These are phyloP conservation scores for Kodamaea plutei DNA, from an alignment of 1,139 yeast species.

Conservation along the genomic window DNA sequence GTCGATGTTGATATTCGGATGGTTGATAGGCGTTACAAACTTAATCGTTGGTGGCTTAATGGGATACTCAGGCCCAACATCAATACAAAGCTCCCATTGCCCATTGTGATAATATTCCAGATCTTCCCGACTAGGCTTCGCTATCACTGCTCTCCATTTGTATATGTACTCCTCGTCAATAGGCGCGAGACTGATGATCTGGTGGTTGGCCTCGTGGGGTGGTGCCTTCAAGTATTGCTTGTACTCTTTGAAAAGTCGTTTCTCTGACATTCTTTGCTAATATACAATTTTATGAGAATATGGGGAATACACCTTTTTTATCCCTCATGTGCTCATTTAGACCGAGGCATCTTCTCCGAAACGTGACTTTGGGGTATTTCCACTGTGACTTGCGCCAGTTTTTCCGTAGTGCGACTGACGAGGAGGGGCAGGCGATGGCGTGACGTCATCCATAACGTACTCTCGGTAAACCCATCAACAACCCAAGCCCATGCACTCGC, in stretches of 20 bases:
- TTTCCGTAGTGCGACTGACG: no score
- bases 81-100: conserved; percentile 52
- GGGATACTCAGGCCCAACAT: conserved; percentile 59
- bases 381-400: no score
- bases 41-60: conserved; percentile 62
- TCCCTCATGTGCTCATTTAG: no score
- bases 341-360: no score
- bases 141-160: conserved; percentile 57
- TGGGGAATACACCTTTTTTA: no score
- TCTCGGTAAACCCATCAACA: no score
- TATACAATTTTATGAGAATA: no score
- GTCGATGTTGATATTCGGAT: conserved; percentile 62
- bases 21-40: conserved; percentile 66
- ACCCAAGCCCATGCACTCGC: no score
- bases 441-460: no score
- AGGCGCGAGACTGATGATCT: conserved; percentile 44
- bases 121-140: conserved; percentile 47
- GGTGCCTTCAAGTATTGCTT: conserved; percentile 18
- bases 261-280: conserved; percentile 19
- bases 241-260: conserved; percentile 21
- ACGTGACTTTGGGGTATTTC: no score
- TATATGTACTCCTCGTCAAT: conserved; percentile 36
- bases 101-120: conserved; percentile 49
- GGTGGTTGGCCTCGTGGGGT: conserved; percentile 24
- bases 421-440: no score